Conservation (phyloP, 2,329 filamentous ascomycete genomes). For the Xylariaceae sp. region DNA sequence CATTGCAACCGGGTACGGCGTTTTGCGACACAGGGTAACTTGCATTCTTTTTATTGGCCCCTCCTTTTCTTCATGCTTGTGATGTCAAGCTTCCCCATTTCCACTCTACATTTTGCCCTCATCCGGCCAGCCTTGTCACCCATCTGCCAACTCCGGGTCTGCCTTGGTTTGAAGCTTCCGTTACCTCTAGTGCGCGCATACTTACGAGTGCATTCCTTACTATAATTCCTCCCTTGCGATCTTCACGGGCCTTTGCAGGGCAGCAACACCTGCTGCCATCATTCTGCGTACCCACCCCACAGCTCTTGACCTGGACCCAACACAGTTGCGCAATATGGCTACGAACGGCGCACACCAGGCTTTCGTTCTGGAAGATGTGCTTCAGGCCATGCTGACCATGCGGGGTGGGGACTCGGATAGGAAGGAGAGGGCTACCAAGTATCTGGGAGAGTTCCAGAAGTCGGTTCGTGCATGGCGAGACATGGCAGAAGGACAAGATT, state of each 20-base stretch:
- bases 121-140: slow-evolving; percentile 15
- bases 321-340: slow-evolving; percentile 63
- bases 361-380: slow-evolving; percentile 77
- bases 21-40: slow-evolving; percentile 19
- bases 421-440: slow-evolving; percentile 91
- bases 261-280: slow-evolving; percentile 32
- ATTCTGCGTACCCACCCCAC: slow-evolving; percentile 38
- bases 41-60: slow-evolving; percentile 37
- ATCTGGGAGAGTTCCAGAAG: slow-evolving; percentile 95
- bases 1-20: too few relatives aligned
- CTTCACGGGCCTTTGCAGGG: slow-evolving; percentile 23
- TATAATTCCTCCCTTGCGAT: slow-evolving; percentile 9
- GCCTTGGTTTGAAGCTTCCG: background rate
- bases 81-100: slow-evolving; percentile 11
- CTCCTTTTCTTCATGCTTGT: slow-evolving; percentile 30
- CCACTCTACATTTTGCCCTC: slow-evolving; percentile 8
- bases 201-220: slow-evolving; percentile 11
- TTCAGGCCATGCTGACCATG: slow-evolving; percentile 92
- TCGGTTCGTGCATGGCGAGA: slow-evolving; percentile 68
- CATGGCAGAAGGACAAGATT: background rate
- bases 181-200: slow-evolving; percentile 3
- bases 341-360: slow-evolving; percentile 68
- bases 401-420: slow-evolving; percentile 80
- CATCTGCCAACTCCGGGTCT: slow-evolving; percentile 16
- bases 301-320: slow-evolving; percentile 33